A percentile compares a stretch with the other conserved stretches of the same genome.
Evolutionary conservation across 768 basidiomycete genomes (phyloP).

Genomic region (Mycena floridula): DNA sequence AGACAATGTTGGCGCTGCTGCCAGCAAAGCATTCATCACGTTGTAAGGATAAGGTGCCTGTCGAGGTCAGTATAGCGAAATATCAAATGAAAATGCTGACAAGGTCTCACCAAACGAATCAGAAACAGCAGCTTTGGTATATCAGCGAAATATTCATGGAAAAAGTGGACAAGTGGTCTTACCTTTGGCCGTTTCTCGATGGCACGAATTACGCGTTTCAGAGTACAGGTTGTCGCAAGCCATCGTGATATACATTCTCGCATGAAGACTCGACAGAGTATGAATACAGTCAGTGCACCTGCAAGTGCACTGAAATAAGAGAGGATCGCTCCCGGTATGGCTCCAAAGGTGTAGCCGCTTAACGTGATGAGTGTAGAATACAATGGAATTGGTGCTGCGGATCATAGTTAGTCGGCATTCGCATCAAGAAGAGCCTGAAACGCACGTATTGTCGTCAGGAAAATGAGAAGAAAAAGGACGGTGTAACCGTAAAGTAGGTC

Average conservation of each 20-base stretch:
- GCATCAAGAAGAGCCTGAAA: conserved; percentile 7
- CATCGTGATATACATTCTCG: conserved; percentile 66
- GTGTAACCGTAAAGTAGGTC: conserved; percentile 71
- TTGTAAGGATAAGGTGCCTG: conserved; percentile 92
- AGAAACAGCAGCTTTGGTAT: conserved; percentile 87
- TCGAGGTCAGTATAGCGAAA: no score
- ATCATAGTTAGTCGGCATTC: conserved; percentile 4
- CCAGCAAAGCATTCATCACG: conserved; percentile 91
- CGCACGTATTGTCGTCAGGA: conserved; percentile 85
- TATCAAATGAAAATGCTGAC: no score
- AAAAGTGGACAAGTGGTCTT: no score
- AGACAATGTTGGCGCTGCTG: conserved; percentile 77
- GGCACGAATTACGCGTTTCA: conserved; percentile 78
- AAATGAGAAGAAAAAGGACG: conserved; percentile 77
- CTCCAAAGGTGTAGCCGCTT: conserved; percentile 87
- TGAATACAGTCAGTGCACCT: conserved; percentile 81
- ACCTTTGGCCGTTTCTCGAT: conserved; percentile 85
- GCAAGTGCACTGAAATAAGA: conserved; percentile 83
- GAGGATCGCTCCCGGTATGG: conserved; percentile 78
- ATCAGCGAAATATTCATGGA: no score
- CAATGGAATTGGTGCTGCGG: conserved; percentile 77
- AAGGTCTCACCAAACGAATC: no score
- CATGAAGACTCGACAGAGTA: conserved; percentile 69
- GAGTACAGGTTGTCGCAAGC: conserved; percentile 62
- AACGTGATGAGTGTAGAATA: conserved; percentile 92